Evolutionary conservation across 1,284 basidiomycete genomes (phyloP).

Genomic region (Microbotryomycetes sp.): DNA sequence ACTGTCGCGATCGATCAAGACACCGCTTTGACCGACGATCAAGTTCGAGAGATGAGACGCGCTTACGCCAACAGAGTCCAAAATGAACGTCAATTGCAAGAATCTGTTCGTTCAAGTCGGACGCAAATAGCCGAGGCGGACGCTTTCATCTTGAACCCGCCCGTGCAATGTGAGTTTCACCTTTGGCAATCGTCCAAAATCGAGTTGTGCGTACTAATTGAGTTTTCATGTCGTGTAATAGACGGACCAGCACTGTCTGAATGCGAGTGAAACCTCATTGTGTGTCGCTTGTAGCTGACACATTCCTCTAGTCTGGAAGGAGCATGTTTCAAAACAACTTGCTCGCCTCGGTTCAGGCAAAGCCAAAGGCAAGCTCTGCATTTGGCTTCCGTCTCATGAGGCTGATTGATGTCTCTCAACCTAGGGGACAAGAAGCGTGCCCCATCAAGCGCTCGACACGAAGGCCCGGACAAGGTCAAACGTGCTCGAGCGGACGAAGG

Average conservation of each 20-base stretch:
- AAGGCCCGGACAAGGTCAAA: slow-evolving; percentile 1
- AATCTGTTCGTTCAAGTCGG: neutral
- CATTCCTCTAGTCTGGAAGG: neutral
- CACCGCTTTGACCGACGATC: slow-evolving; percentile 14
- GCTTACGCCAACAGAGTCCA: slow-evolving; percentile 3
- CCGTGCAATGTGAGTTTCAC: neutral
- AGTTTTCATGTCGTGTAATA: no score
- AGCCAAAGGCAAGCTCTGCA: neutral
- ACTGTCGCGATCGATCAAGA: slow-evolving; percentile 8
- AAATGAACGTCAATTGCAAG: neutral
- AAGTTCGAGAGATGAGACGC: slow-evolving; percentile 5
- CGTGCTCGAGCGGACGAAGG: slow-evolving; percentile 8
- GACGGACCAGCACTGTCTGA: neutral
- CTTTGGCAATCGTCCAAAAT: no score
- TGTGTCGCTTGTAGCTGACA: neutral
- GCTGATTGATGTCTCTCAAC: no score
- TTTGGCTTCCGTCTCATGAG: no score
- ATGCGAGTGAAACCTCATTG: neutral
- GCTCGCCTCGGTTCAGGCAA: neutral
- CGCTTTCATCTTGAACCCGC: neutral
- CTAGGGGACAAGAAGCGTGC: no score
- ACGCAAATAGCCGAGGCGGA: neutral
- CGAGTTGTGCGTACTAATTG: no score
- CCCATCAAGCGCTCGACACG: slow-evolving; percentile 8
- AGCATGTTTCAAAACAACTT: neutral